Evolutionary conservation across 306 rosid species (phyloP).

Genomic region (Oxytropis ochrocephala): DNA sequence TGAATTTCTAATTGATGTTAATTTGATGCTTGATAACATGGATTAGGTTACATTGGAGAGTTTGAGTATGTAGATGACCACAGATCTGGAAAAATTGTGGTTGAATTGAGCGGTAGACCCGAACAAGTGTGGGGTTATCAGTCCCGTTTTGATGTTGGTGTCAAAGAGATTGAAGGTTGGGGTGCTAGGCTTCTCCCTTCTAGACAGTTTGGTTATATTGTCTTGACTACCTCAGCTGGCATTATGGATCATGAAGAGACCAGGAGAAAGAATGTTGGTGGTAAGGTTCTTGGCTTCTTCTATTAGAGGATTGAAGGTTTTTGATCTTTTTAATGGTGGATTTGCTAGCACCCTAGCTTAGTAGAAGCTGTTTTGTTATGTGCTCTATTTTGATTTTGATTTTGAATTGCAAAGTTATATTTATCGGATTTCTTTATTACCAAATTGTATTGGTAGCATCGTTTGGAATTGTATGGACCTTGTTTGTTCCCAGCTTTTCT

Average conservation of each 20-base stretch:
- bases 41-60: background rate
- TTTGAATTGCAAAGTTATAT: background rate
- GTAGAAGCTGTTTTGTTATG: background rate
- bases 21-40: background rate
- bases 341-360: background rate
- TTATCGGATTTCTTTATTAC: background rate
- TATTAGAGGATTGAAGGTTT: background rate
- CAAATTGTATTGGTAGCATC: background rate
- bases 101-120: background rate
- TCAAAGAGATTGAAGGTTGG: background rate
- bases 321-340: background rate
- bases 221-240: background rate
- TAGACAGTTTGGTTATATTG: background rate
- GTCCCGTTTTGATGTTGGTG: background rate
- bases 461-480: background rate
- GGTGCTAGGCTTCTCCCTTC: background rate
- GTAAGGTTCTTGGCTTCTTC: background rate
- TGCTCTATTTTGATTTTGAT: background rate
- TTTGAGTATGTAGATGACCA: background rate
- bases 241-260: background rate
- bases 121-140: background rate
- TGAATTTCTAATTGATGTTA: background rate
- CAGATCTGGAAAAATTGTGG: background rate
- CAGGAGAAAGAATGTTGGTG: background rate
- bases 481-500: background rate